A percentile compares a stretch with the other conserved stretches of the same genome.
Evolutionary conservation across 345 rosid genomes (phyloP).

Genomic region (Syzygium jambos): DNA sequence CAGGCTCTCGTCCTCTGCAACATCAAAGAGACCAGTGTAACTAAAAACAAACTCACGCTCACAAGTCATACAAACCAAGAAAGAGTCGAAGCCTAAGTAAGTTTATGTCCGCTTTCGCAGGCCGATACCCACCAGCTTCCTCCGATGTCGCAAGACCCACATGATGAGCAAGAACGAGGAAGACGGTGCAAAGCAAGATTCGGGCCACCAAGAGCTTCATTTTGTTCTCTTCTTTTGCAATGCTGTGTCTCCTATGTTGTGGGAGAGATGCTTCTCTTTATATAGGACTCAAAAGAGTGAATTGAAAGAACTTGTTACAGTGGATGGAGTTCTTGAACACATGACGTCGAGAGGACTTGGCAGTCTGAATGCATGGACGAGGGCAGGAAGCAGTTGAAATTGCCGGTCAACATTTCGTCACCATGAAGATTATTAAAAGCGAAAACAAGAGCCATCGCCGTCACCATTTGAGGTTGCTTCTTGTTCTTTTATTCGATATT

Average conservation of each 20-base stretch:
- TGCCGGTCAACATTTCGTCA: not conserved
- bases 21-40: not conserved
- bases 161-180: slow-evolving; percentile 8
- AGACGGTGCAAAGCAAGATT: slow-evolving; percentile 6
- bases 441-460: not conserved
- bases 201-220: not conserved
- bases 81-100: not conserved
- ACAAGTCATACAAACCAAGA: not conserved
- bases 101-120: not conserved
- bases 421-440: not conserved
- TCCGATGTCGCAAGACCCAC: slow-evolving; percentile 7
- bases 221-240: not conserved
- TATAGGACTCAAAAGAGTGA: not conserved
- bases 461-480: not conserved
- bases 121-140: slow-evolving; percentile 27
- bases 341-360: not conserved
- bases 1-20: slow-evolving; percentile 55
- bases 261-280: not conserved
- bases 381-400: not conserved
- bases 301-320: not conserved
- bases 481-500: not conserved
- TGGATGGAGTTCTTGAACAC: not conserved
- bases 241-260: not conserved
- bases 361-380: not conserved
- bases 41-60: not conserved